phyloP scores from a whole-genome alignment of 352 stramenopile genomes.

The Halophytophthora batemanensis region DNA sequence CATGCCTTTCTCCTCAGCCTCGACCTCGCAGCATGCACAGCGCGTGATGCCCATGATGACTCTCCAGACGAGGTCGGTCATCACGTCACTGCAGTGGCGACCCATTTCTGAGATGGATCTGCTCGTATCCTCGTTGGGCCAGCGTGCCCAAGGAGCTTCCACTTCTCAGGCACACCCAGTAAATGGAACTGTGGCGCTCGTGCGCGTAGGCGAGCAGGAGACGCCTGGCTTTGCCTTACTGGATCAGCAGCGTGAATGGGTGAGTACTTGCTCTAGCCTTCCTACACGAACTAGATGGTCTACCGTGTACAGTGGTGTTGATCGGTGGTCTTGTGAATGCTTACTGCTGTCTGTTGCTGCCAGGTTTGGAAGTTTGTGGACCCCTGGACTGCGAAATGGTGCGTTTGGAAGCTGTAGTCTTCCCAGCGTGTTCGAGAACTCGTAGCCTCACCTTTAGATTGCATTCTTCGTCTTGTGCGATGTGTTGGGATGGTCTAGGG shows the following conservation, averaged over 20 bases:
- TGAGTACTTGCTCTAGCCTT: neutral
- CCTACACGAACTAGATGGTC: conserved; percentile 9
- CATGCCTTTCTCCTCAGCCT: neutral
- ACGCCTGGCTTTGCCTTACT: neutral
- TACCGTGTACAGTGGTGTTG: no score
- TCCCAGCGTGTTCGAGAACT: neutral
- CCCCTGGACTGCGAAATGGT: conserved; percentile 34
- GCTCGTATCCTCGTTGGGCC: conserved; percentile 20
- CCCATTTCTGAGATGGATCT: conserved; percentile 24
- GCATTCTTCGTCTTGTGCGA: no score
- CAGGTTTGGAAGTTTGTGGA: conserved; percentile 24
- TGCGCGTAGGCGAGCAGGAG: conserved; percentile 13
- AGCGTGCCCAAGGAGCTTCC: neutral
- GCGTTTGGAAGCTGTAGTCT: neutral
- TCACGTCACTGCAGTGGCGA: conserved; percentile 34
- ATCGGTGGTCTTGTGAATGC: neutral
- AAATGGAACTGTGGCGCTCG: conserved; percentile 12
- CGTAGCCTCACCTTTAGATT: neutral
- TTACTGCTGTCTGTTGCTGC: neutral
- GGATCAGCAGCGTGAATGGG: no score
- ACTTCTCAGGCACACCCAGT: neutral
- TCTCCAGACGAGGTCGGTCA: conserved; percentile 10
- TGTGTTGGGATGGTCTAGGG: conserved; percentile 7
- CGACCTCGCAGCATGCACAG: conserved; percentile 6
- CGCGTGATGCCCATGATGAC: conserved; percentile 6